Evolutionary conservation across 2,329 filamentous ascomycete genomes (phyloP).

Genomic region (Colletotrichum lupini): DNA sequence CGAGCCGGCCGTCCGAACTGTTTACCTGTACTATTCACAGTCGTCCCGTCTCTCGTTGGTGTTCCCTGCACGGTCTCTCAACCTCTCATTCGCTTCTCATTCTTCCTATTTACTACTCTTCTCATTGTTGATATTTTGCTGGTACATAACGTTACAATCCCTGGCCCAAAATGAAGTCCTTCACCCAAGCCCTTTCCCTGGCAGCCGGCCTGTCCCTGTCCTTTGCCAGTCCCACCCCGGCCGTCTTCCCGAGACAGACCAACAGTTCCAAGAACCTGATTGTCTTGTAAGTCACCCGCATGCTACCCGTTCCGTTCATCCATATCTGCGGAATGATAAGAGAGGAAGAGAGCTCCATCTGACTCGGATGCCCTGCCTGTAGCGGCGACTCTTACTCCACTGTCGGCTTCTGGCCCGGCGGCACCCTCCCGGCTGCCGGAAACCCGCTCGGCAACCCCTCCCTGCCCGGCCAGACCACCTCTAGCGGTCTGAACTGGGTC

Average conservation of each 20-base stretch:
- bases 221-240: conserved; percentile 17
- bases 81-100: conserved; percentile 3
- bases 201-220: conserved; percentile 30
- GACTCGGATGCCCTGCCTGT: not conserved
- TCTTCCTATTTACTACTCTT: not conserved
- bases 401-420: conserved; percentile 64
- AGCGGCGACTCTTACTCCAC: conserved; percentile 71
- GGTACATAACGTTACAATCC: not conserved
- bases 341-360: not conserved
- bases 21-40: not conserved
- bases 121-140: conserved; percentile 18
- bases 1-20: not conserved
- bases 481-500: conserved; percentile 60
- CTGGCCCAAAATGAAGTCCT: conserved; percentile 17
- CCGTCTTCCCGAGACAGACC: conserved; percentile 12
- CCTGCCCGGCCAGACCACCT: conserved; percentile 59
- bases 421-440: conserved; percentile 58
- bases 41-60: not conserved
- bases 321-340: not conserved
- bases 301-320: not conserved
- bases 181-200: conserved; percentile 14
- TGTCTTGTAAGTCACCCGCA: conserved; percentile 18
- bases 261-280: conserved; percentile 21
- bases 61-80: not conserved
- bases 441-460: conserved; percentile 72